These are phyloP conservation scores for Capillidium heterosporum DNA, from an alignment of 371 early-diverging fungal genomes.

Conservation along the genomic window DNA sequence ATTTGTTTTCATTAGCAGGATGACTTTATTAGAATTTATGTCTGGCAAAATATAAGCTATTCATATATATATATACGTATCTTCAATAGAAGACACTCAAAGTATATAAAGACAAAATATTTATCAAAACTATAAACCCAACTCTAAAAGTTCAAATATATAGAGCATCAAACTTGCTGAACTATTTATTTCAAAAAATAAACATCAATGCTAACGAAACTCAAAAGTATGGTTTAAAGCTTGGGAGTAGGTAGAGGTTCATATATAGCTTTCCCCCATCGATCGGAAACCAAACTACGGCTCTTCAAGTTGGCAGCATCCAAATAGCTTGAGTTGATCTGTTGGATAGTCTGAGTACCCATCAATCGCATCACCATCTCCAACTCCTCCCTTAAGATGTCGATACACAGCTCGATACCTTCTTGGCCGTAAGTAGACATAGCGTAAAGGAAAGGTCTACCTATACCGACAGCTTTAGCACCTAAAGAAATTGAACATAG, in stretches of 20 bases:
- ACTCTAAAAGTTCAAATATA: no score
- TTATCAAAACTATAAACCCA: no score
- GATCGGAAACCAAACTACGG: constrained; percentile 15
- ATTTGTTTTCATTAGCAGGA: no score
- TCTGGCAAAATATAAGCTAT: no score
- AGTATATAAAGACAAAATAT: no score
- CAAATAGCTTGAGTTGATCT: constrained; percentile 37
- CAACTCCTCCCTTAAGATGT: constrained; percentile 52
- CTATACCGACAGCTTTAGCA: constrained; percentile 85
- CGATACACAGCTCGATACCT: constrained; percentile 54
- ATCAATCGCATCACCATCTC: constrained; percentile 56
- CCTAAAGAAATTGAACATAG: constrained; percentile 19
- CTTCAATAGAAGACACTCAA: no score
- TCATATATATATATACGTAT: no score
- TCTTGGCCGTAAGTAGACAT: constrained; percentile 37
- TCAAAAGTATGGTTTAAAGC: no score
- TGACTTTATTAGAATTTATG: no score
- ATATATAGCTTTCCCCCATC: neutral
- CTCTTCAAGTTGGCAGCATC: constrained; percentile 27
- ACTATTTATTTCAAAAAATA: no score
- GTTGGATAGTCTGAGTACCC: constrained; percentile 35
- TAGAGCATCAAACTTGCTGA: no score
- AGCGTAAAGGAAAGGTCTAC: constrained; percentile 59
- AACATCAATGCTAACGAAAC: no score
- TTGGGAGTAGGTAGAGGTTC: neutral